Conservation (phyloP, 2,329 filamentous ascomycete species). For the Phaeosphaeriaceae sp. region DNA sequence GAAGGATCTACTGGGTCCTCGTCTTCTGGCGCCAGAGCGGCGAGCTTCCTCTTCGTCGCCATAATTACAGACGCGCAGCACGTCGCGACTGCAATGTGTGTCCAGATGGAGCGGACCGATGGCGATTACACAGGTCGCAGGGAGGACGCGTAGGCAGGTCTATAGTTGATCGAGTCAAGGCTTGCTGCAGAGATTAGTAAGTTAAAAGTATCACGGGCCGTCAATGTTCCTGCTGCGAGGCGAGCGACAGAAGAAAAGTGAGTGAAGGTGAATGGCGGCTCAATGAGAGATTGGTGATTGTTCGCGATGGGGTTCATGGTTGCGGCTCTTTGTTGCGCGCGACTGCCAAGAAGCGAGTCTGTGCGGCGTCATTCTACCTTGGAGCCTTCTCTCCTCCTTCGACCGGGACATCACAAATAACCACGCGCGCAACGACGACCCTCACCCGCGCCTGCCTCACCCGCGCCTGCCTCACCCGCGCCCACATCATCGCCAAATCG, state of each 20-base stretch:
- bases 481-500: conserved; percentile 11
- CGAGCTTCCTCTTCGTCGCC: conserved; percentile 92
- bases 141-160: conserved; percentile 6
- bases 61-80: conserved; percentile 56
- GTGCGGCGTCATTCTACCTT: conserved; percentile 30
- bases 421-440: conserved; percentile 13
- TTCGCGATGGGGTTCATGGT: conserved; percentile 4
- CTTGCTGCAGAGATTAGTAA: not conserved
- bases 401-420: conserved; percentile 19
- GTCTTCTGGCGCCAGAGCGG: conserved; percentile 74
- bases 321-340: conserved; percentile 32
- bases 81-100: not conserved
- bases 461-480: conserved; percentile 13
- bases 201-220: not conserved
- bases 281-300: conserved; percentile 4
- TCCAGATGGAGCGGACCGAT: not conserved
- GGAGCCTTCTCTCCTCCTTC: conserved; percentile 12
- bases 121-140: not conserved
- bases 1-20: conserved; percentile 92
- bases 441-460: conserved; percentile 13
- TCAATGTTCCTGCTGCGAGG: not conserved
- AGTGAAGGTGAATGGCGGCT: not conserved
- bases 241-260: not conserved
- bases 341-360: conserved; percentile 35
- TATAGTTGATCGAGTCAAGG: not conserved